Conservation (phyloP, 352 stramenopile genomes). For the Peronospora destructor region DNA sequence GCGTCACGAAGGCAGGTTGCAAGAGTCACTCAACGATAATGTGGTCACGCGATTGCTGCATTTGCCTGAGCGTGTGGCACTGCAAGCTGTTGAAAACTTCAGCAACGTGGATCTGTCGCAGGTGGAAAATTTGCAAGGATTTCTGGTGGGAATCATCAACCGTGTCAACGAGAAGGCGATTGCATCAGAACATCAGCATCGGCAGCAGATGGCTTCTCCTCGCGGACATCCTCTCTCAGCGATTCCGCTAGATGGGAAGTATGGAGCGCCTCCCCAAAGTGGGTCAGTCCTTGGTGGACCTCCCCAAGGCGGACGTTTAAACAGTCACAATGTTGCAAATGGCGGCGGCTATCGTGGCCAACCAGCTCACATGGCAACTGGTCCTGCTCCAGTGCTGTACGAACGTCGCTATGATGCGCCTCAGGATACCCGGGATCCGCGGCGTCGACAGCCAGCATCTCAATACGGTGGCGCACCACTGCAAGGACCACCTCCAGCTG, state of each 20-base stretch:
- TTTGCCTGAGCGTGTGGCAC: slow-evolving; percentile 52
- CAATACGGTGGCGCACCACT: slow-evolving; percentile 14
- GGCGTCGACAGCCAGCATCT: slow-evolving; percentile 21
- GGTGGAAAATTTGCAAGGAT: slow-evolving; percentile 71
- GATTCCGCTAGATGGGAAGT: slow-evolving; percentile 10
- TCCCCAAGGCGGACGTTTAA: slow-evolving; percentile 24
- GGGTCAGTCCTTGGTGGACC: slow-evolving; percentile 30
- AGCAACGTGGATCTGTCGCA: slow-evolving; percentile 67
- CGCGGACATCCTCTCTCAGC: slow-evolving; percentile 11
- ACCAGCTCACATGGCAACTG: slow-evolving; percentile 10
- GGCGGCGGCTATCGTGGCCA: slow-evolving; percentile 19
- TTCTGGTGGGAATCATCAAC: slow-evolving; percentile 82
- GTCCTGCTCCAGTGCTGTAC: slow-evolving; percentile 22
- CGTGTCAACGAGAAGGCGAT: slow-evolving; percentile 63
- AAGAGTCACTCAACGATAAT: slow-evolving; percentile 68
- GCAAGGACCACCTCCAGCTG: slow-evolving; percentile 6
- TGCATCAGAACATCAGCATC: slow-evolving; percentile 32
- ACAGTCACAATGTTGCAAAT: slow-evolving; percentile 16
- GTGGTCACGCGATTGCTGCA: slow-evolving; percentile 63
- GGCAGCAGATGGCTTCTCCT: slow-evolving; percentile 24
- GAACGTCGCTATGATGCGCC: slow-evolving; percentile 29
- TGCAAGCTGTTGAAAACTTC: slow-evolving; percentile 72
- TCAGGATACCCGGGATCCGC: slow-evolving; percentile 19
- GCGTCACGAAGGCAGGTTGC: slow-evolving; percentile 41
- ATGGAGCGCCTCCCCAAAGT: slow-evolving; percentile 11